A percentile compares a stretch with the other conserved stretches of the same genome.
Conservation (phyloP, 257 asterid species). For the Forsythia viridissima region DNA sequence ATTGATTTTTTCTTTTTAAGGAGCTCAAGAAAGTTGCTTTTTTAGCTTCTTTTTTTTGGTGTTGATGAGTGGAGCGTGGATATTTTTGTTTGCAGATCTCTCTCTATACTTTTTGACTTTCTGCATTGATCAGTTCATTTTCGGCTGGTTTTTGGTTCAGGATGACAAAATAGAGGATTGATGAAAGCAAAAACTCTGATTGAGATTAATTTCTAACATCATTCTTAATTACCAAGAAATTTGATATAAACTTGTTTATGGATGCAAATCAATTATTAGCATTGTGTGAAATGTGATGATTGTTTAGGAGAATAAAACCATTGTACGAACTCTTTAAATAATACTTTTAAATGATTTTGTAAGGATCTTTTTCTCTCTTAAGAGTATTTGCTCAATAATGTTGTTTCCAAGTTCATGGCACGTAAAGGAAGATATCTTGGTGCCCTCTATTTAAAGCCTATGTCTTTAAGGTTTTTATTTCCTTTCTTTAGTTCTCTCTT, state of each 20-base stretch:
- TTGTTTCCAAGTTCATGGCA: not conserved
- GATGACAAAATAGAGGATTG: not conserved
- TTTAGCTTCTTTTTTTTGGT: too few relatives aligned
- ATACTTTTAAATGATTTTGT: not conserved
- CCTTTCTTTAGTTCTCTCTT: slow-evolving; percentile 10
- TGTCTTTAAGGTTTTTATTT: not conserved
- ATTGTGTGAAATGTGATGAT: not conserved
- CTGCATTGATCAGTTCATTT: not conserved
- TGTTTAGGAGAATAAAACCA: not conserved
- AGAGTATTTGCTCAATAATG: not conserved
- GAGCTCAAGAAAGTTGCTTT: too few relatives aligned
- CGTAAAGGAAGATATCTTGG: not conserved
- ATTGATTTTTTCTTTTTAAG: too few relatives aligned
- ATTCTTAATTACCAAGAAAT: not conserved
- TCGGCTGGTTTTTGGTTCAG: not conserved
- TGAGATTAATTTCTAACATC: too few relatives aligned
- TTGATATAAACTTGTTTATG: not conserved
- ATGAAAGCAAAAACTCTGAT: not conserved
- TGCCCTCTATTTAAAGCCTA: slow-evolving; percentile 1
- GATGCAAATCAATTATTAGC: not conserved
- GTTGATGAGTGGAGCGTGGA: too few relatives aligned
- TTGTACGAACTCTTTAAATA: not conserved
- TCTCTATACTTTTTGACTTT: not conserved
- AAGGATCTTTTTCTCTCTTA: not conserved
- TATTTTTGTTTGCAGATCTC: not conserved